A percentile compares a stretch with the other conserved stretches of the same genome.
These are phyloP conservation scores for Tetrapisispora taiwanensis DNA, from an alignment of 805 yeast species.

Conservation along the genomic window DNA sequence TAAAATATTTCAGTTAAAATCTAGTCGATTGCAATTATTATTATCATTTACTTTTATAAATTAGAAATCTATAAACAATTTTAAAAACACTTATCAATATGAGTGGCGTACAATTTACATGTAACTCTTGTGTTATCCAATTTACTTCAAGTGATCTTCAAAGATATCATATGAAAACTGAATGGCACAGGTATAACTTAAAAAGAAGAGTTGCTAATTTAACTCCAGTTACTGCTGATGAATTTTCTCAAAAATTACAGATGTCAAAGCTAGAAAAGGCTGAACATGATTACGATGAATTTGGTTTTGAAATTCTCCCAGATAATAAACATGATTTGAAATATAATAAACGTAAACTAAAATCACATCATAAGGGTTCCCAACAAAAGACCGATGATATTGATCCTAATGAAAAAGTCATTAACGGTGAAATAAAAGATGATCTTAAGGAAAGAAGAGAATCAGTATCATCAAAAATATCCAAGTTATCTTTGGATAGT, in stretches of 20 bases:
- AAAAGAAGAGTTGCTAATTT: slow-evolving; percentile 84
- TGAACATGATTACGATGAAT: slow-evolving; percentile 29
- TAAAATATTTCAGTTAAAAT: too few species aligned
- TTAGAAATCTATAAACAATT: too few species aligned
- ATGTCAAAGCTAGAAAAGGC: slow-evolving; percentile 26
- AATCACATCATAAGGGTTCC: not conserved
- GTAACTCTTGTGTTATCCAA: slow-evolving; percentile 79
- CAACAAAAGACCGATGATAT: too few species aligned
- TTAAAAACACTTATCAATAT: too few species aligned
- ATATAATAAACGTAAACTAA: slow-evolving; percentile 3
- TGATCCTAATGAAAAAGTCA: not conserved
- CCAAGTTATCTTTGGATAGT: slow-evolving; percentile 34
- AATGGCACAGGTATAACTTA: slow-evolving; percentile 95
- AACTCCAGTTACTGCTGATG: slow-evolving; percentile 58
- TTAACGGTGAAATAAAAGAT: slow-evolving; percentile 14
- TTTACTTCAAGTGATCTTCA: slow-evolving; percentile 79
- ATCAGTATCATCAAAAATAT: slow-evolving; percentile 45
- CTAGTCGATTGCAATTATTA: too few species aligned
- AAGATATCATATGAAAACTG: slow-evolving; percentile 90
- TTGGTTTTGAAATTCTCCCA: slow-evolving; percentile 29
- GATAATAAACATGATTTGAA: not conserved
- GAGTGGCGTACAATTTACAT: slow-evolving; percentile 41
- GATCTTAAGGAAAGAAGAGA: slow-evolving; percentile 38
- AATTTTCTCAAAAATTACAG: slow-evolving; percentile 32
- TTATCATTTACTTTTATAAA: too few species aligned